These are phyloP conservation scores for Exophiala sp. DNA, from an alignment of 2,329 filamentous ascomycete genomes.

Conservation along the genomic window DNA sequence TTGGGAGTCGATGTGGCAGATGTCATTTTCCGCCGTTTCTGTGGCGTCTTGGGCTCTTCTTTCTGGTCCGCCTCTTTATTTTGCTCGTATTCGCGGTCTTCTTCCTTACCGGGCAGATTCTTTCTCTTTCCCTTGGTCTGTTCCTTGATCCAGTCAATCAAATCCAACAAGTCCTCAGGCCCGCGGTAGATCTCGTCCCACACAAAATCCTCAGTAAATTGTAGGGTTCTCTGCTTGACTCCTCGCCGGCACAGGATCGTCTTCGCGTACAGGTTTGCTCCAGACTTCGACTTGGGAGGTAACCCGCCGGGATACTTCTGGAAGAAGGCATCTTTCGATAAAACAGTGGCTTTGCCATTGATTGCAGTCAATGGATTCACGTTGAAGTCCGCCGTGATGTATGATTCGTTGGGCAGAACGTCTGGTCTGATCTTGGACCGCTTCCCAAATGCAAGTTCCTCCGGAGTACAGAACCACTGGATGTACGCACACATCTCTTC, in stretches of 20 bases:
- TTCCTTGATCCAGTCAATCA: constrained; percentile 62
- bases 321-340: constrained; percentile 66
- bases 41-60: constrained; percentile 47
- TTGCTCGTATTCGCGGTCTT: constrained; percentile 26
- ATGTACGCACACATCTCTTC: constrained; percentile 72
- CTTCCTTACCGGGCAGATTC: constrained; percentile 15
- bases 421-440: constrained; percentile 61
- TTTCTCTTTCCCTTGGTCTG: constrained; percentile 57
- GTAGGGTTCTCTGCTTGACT: constrained; percentile 80
- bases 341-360: constrained; percentile 76
- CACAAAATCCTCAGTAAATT: constrained; percentile 83
- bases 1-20: constrained; percentile 42
- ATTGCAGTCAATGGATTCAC: constrained; percentile 81
- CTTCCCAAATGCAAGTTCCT: constrained; percentile 65
- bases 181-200: constrained; percentile 80
- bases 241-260: constrained; percentile 84
- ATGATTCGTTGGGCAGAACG: constrained; percentile 80
- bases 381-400: constrained; percentile 82
- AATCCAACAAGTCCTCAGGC: constrained; percentile 56
- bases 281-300: constrained; percentile 55
- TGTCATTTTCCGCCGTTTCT: constrained; percentile 48
- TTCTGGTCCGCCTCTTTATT: constrained; percentile 31
- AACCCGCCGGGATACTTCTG: constrained; percentile 66
- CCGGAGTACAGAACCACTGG: constrained; percentile 85
- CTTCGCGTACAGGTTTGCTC: constrained; percentile 70